Conservation (phyloP, 2,329 filamentous ascomycete species). For the Chaetothyriales sp. region DNA sequence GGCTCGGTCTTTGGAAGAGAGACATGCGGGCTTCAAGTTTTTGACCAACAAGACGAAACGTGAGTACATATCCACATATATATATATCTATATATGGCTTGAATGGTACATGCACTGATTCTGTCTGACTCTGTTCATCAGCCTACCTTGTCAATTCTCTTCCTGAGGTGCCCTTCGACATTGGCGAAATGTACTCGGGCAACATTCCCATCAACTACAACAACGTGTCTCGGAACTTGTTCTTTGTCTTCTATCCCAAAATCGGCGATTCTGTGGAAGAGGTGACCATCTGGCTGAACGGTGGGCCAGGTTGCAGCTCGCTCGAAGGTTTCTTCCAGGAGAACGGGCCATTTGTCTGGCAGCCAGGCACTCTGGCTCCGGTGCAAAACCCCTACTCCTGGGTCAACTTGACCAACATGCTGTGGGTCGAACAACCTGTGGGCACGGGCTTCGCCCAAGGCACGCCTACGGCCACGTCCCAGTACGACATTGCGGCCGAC, state of each 20-base stretch:
- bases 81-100: no score
- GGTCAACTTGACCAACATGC: slow-evolving; percentile 30
- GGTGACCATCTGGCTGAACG: slow-evolving; percentile 20
- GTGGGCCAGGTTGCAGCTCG: slow-evolving; percentile 20
- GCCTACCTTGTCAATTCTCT: slow-evolving; percentile 1
- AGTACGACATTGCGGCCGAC: slow-evolving; percentile 34
- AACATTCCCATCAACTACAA: slow-evolving; percentile 11
- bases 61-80: no score
- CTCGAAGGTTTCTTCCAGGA: slow-evolving; percentile 23
- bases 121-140: background rate
- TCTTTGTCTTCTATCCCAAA: slow-evolving; percentile 16
- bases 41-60: no score
- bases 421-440: slow-evolving; percentile 17
- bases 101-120: background rate
- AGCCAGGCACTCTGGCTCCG: slow-evolving; percentile 16
- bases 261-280: slow-evolving; percentile 15
- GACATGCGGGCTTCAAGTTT: no score
- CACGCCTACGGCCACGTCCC: slow-evolving; percentile 31
- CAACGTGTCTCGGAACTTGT: slow-evolving; percentile 8
- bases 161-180: slow-evolving; percentile 2
- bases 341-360: slow-evolving; percentile 22
- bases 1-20: no score
- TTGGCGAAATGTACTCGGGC: slow-evolving; percentile 11
- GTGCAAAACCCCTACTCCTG: slow-evolving; percentile 21
- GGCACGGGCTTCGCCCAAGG: slow-evolving; percentile 14